Conservation (phyloP, 495 filamentous ascomycete species). For the Zalerion maritima region DNA sequence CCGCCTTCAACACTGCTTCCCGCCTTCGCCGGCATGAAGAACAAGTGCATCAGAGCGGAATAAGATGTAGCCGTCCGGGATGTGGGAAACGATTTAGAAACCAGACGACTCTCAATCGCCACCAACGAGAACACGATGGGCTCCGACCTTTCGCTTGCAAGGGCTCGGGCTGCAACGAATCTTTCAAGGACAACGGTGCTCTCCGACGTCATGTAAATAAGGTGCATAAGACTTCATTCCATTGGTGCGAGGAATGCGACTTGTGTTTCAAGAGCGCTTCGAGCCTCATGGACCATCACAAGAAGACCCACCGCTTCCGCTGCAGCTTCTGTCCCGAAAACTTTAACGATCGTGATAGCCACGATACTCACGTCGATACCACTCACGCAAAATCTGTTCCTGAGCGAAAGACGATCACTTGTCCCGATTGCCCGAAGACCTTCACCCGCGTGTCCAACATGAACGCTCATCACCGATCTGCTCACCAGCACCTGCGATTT, state of each 20-base stretch:
- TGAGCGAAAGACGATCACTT: conserved; percentile 46
- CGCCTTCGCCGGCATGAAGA: conserved; percentile 58
- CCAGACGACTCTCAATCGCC: too few relatives aligned
- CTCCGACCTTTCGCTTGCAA: too few relatives aligned
- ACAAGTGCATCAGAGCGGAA: conserved; percentile 55
- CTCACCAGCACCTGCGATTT: conserved; percentile 57
- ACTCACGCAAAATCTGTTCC: conserved; percentile 46
- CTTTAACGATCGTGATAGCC: conserved; percentile 43
- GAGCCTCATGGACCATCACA: conserved; percentile 67
- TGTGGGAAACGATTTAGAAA: too few relatives aligned
- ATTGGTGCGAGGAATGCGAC: conserved; percentile 56
- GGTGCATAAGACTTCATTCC: too few relatives aligned
- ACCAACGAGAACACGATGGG: too few relatives aligned
- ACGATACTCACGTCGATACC: conserved; percentile 59
- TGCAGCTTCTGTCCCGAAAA: conserved; percentile 57
- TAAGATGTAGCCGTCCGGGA: too few relatives aligned
- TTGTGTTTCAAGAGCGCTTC: conserved; percentile 11
- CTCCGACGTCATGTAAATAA: too few relatives aligned
- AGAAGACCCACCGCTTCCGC: conserved; percentile 50
- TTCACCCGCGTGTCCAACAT: conserved; percentile 73
- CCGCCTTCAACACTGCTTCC: conserved; percentile 54
- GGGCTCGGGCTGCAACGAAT: too few relatives aligned
- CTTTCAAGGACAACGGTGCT: too few relatives aligned
- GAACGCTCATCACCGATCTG: conserved; percentile 57
- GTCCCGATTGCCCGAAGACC: conserved; percentile 52